phyloP scores from a whole-genome alignment of 371 early-diverging fungal genomes.

The Chytridium lagenaria region DNA sequence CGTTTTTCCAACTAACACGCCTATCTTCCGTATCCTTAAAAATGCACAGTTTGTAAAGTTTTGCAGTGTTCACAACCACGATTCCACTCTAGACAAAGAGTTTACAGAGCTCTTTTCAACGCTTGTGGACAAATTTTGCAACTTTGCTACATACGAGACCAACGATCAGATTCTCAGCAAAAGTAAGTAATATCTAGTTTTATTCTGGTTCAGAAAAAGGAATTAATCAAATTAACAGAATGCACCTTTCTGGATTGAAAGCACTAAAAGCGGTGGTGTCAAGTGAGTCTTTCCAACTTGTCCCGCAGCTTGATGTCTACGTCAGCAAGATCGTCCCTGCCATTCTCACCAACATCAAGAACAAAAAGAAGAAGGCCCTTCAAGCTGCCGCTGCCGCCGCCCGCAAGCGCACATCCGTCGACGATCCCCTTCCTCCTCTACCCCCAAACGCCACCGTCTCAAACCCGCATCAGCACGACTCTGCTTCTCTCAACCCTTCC shows the following conservation, averaged over 20 bases:
- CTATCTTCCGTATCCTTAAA: constrained; percentile 26
- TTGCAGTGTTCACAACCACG: constrained; percentile 70
- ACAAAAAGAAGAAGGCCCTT: not conserved
- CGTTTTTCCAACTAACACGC: no score
- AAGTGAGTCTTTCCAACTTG: constrained; percentile 42
- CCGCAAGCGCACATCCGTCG: not conserved
- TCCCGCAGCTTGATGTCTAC: constrained; percentile 29
- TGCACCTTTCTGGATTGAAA: constrained; percentile 51
- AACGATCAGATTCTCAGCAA: constrained; percentile 50
- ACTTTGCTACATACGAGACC: constrained; percentile 55
- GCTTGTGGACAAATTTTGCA: constrained; percentile 68
- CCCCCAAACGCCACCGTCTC: no score
- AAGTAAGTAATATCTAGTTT: constrained; percentile 46
- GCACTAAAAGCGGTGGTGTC: constrained; percentile 44
- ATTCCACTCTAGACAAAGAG: constrained; percentile 69
- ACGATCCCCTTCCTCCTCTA: no score
- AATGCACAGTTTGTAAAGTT: constrained; percentile 69
- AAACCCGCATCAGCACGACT: no score
- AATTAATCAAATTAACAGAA: constrained; percentile 36
- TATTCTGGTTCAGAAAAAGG: no score
- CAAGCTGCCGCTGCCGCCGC: not conserved
- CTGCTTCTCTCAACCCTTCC: no score
- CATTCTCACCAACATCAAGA: constrained; percentile 32
- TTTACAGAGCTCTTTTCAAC: constrained; percentile 66
- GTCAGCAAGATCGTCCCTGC: constrained; percentile 44